Conservation (phyloP, 2,329 filamentous ascomycete genomes). For the Claviceps fusiformis region DNA sequence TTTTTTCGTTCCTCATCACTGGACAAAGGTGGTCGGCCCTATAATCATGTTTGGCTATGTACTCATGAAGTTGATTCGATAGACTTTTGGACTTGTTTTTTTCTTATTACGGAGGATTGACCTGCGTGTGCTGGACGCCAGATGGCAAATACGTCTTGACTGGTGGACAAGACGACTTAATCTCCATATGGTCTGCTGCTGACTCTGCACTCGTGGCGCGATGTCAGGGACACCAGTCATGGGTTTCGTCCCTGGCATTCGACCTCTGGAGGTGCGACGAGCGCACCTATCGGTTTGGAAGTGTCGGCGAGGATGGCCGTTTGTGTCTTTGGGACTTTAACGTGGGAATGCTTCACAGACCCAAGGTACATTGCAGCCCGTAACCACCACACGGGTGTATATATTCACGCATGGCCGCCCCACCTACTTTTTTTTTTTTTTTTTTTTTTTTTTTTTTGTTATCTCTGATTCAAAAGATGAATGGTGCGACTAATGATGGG, state of each 20-base stretch:
- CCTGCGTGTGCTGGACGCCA: conserved; percentile 93
- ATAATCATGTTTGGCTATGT: neutral
- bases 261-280: conserved; percentile 97
- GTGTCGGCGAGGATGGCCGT: conserved; percentile 85
- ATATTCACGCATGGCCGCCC: neutral
- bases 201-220: conserved; percentile 78
- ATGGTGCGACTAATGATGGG: neutral
- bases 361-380: conserved; percentile 35
- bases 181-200: conserved; percentile 86
- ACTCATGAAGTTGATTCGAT: conserved; percentile 4
- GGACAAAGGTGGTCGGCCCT: too few relatives aligned
- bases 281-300: conserved; percentile 88
- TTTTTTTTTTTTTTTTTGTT: too few relatives aligned
- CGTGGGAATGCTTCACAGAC: conserved; percentile 87
- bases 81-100: conserved; percentile 78
- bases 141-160: conserved; percentile 94
- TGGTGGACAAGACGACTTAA: conserved; percentile 87
- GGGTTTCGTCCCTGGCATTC: conserved; percentile 87
- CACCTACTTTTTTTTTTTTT: neutral
- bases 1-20: neutral
- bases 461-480: neutral
- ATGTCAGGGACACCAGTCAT: conserved; percentile 90
- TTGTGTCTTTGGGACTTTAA: conserved; percentile 95
- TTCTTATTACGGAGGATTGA: conserved; percentile 86
- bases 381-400: neutral